A percentile compares a stretch with the other conserved stretches of the same genome.
phyloP scores from a whole-genome alignment of 1,139 yeast species.

The Yamadazyma songkhlaensis region DNA sequence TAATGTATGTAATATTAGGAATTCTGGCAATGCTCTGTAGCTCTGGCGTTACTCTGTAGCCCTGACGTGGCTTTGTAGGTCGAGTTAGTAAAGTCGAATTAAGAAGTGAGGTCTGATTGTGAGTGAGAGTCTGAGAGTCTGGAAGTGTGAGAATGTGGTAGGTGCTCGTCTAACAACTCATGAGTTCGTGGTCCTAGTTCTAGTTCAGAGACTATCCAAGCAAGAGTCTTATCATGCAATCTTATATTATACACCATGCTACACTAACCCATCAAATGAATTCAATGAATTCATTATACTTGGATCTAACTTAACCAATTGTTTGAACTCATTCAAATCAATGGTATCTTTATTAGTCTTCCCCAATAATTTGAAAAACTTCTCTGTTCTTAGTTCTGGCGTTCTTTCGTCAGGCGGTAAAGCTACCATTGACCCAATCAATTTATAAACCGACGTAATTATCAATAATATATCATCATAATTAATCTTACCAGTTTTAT shows the following conservation, averaged over 20 bases:
- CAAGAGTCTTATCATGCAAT: too few relatives aligned
- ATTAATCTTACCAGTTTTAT: conserved; percentile 69
- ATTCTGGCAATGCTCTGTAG: too few relatives aligned
- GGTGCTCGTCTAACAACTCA: too few relatives aligned
- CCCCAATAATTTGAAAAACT: conserved; percentile 72
- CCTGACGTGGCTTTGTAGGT: too few relatives aligned
- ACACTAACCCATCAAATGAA: conserved; percentile 76
- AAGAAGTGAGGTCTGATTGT: too few relatives aligned
- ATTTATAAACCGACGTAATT: conserved; percentile 81
- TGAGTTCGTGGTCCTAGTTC: too few relatives aligned
- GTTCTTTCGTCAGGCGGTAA: conserved; percentile 90
- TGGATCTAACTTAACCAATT: conserved; percentile 78
- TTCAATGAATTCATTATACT: conserved; percentile 77
- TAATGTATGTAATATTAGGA: neutral
- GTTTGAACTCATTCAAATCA: conserved; percentile 76
- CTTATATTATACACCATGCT: conserved; percentile 6
- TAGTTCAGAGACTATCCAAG: too few relatives aligned
- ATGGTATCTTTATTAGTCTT: conserved; percentile 67
- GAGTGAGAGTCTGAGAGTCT: too few relatives aligned
- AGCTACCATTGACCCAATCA: conserved; percentile 95
- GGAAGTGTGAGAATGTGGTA: too few relatives aligned
- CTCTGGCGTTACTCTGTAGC: too few relatives aligned
- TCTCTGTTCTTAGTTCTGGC: conserved; percentile 82
- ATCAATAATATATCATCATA: conserved; percentile 79
- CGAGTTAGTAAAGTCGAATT: too few relatives aligned